Evolutionary conservation across 2,329 filamentous ascomycete genomes (phyloP).

Genomic region (Trichoderma atroviride): DNA sequence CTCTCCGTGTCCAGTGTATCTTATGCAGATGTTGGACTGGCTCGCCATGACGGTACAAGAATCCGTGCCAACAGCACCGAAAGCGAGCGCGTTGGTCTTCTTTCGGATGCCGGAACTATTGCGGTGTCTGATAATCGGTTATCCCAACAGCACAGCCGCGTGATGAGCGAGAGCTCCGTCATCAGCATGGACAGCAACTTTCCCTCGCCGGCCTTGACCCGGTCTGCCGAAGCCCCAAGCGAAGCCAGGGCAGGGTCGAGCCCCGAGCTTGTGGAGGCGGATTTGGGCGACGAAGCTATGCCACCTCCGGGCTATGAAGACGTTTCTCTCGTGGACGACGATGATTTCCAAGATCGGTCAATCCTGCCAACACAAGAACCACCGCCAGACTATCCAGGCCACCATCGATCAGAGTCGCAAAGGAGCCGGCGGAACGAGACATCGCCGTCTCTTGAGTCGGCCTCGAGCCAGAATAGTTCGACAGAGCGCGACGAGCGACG

Average conservation of each 20-base stretch:
- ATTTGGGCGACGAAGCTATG: slow-evolving; percentile 51
- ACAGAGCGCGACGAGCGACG: not conserved
- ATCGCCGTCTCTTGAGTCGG: slow-evolving; percentile 2
- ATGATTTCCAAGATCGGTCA: slow-evolving; percentile 42
- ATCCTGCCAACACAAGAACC: slow-evolving; percentile 51
- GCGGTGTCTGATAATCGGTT: slow-evolving; percentile 42
- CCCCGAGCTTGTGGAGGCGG: slow-evolving; percentile 56
- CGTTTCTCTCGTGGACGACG: slow-evolving; percentile 47
- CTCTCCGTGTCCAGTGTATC: slow-evolving; percentile 73
- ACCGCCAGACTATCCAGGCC: slow-evolving; percentile 55
- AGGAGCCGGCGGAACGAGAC: slow-evolving; percentile 27
- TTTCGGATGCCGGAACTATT: slow-evolving; percentile 72
- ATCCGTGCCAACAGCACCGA: slow-evolving; percentile 73
- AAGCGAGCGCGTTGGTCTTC: slow-evolving; percentile 69
- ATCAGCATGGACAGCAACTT: slow-evolving; percentile 56
- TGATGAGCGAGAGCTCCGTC: slow-evolving; percentile 56
- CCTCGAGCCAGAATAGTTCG: slow-evolving; percentile 8
- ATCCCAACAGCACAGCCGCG: slow-evolving; percentile 45
- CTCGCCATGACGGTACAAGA: slow-evolving; percentile 75
- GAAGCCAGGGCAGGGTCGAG: slow-evolving; percentile 52
- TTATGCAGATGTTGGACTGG: slow-evolving; percentile 76
- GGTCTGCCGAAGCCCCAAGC: slow-evolving; percentile 41
- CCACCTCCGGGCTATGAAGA: slow-evolving; percentile 60
- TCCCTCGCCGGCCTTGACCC: slow-evolving; percentile 43
- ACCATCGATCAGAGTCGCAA: slow-evolving; percentile 37